Base-by-base conservation (phyloP, 805 yeast genomes). In the Wickerhamomyces sydowiorum region DNA sequence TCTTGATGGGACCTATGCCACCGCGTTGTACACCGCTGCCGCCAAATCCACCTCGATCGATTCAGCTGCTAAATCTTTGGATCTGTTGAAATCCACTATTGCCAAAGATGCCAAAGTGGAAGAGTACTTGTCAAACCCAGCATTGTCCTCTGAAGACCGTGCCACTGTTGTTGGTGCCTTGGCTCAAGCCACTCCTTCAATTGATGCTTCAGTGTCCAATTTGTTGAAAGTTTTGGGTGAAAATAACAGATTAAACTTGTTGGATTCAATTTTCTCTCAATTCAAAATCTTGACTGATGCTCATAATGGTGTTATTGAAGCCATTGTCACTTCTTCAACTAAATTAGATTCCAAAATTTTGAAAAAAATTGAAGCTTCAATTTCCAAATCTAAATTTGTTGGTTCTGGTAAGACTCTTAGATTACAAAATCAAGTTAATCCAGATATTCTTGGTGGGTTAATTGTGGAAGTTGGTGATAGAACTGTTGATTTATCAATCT, bases 391-490 rank as follows among this genome's bases (percentile, higher is more conserved):
- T 38, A 67, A 75, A 54, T 84, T 80, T 60, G 95, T 91, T 48
- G 96, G 96, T 54, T 67, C 73, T 43, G 91, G 87, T 58, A 85
- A 90, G 76, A 78, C 91, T 57, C 79, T 93, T 66, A 83, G 84
- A 73, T 72, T 93, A 56, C 70, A 79, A 55, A 91, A 89, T 75
- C 74, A 73, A 51, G 86, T 91, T 49, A 81, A 88, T 72, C 87
- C 96, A 51, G 93, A 85, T 52, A 86, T 93, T 63, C 75, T 86
- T 65, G 99, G 99, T 62, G 99, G 99, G 59, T 78, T 93, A 65
- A 72, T 93, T 55, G 96, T 93, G 47, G 96, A 90, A 70, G 87
- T 93, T 58, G 96, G 91, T 61, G 99, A 91, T 74, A 87, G 84
- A 69, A 90, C 98, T 50, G 96, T 89, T 58, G 99, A 93, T 71